A percentile compares a stretch with the other conserved stretches of the same genome.
Conservation (phyloP, 2,329 filamentous ascomycete species). For the Diaporthe citri region DNA sequence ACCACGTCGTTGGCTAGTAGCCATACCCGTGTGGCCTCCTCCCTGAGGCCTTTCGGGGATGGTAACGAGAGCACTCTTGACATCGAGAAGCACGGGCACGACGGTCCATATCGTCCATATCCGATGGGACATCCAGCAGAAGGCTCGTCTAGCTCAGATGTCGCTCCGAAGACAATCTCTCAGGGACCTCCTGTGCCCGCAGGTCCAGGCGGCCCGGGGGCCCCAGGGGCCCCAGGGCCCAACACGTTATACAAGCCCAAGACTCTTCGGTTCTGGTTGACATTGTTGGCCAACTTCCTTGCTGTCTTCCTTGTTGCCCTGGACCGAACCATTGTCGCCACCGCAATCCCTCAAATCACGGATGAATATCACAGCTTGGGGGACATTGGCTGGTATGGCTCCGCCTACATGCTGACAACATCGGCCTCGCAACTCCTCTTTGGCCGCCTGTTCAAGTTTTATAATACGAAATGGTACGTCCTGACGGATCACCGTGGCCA, state of each 20-base stretch:
- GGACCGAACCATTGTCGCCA: conserved; percentile 68
- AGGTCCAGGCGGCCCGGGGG: conserved; percentile 22
- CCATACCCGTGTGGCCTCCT: conserved; percentile 30
- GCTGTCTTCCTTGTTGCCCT: conserved; percentile 71
- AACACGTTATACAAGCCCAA: conserved; percentile 63
- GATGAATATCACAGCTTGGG: conserved; percentile 68
- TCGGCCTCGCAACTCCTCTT: conserved; percentile 67
- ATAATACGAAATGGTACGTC: conserved; percentile 59
- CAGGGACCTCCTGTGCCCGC: conserved; percentile 18
- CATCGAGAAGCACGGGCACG: conserved; percentile 20
- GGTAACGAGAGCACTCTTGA: conserved; percentile 23
- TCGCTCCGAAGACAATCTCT: not conserved
- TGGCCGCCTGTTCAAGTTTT: conserved; percentile 67
- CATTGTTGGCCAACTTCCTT: conserved; percentile 65
- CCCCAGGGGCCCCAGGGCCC: conserved; percentile 2
- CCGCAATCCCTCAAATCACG: conserved; percentile 67
- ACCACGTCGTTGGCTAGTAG: conserved; percentile 39
- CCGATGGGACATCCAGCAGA: conserved; percentile 4
- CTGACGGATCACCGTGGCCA: not conserved
- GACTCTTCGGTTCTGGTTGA: conserved; percentile 67
- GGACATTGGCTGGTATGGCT: conserved; percentile 75
- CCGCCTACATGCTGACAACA: conserved; percentile 71
- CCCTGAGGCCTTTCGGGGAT: not conserved
- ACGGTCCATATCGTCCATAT: conserved; percentile 2
- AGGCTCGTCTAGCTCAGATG: not conserved